A percentile compares a stretch with the other conserved stretches of the same genome.
Conservation (phyloP, 2,329 filamentous ascomycete genomes). For the Colletotrichum sp. region DNA sequence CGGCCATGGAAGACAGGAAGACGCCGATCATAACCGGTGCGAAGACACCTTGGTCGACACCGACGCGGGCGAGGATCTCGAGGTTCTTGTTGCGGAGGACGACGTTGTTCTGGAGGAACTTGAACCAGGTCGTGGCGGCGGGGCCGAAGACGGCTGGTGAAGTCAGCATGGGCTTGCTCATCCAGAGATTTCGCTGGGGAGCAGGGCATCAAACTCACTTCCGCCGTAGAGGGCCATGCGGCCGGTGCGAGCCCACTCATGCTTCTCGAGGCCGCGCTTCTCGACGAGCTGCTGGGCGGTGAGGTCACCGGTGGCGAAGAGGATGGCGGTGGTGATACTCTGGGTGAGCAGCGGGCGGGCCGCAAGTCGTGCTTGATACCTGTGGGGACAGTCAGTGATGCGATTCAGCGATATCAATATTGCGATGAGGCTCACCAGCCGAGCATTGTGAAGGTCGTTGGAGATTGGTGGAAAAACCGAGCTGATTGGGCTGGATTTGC, state of each 20-base stretch:
- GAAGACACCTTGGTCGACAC: constrained; percentile 81
- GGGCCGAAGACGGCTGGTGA: constrained; percentile 79
- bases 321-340: constrained; percentile 85
- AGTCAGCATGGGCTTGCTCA: neutral
- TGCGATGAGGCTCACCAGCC: constrained; percentile 7
- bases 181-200: neutral
- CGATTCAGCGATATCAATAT: neutral
- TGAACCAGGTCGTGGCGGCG: constrained; percentile 86
- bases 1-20: constrained; percentile 86
- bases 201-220: constrained; percentile 51
- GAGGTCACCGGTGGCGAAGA: constrained; percentile 91
- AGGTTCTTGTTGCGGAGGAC: constrained; percentile 66
- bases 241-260: constrained; percentile 74
- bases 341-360: constrained; percentile 87
- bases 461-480: neutral
- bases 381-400: neutral
- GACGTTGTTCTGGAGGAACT: constrained; percentile 75
- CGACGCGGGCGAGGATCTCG: constrained; percentile 82
- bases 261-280: constrained; percentile 75
- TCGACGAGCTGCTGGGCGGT: constrained; percentile 93
- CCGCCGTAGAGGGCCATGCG: constrained; percentile 85
- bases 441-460: constrained; percentile 11
- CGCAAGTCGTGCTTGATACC: constrained; percentile 87
- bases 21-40: constrained; percentile 82
- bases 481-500: neutral